Conservation (phyloP, 129 eudicot species). For the Helianthus tuberosus region DNA sequence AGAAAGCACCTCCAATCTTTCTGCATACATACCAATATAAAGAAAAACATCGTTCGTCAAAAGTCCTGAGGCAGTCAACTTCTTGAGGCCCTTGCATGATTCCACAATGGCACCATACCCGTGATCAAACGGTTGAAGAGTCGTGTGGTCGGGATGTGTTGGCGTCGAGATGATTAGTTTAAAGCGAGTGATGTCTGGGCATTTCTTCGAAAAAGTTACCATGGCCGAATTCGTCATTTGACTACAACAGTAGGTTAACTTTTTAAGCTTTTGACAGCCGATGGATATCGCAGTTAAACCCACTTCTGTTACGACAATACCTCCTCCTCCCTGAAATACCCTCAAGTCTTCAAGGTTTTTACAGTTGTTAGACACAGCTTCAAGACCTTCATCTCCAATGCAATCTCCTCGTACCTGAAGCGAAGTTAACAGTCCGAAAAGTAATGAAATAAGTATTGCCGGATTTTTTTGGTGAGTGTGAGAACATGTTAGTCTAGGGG, state of each 20-base stretch:
- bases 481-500: not conserved
- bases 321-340: conserved; percentile 53
- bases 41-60: conserved; percentile 71
- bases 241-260: conserved; percentile 68
- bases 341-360: conserved; percentile 72
- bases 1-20: conserved; percentile 72
- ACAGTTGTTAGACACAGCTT: conserved; percentile 62
- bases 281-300: conserved; percentile 74
- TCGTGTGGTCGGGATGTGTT: conserved; percentile 60
- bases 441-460: not conserved
- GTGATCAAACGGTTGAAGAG: conserved; percentile 72
- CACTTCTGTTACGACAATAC: conserved; percentile 57
- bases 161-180: conserved; percentile 58
- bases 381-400: conserved; percentile 76
- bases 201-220: conserved; percentile 62
- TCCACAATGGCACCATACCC: conserved; percentile 83
- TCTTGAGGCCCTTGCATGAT: conserved; percentile 65
- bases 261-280: conserved; percentile 70
- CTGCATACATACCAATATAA: conserved; percentile 83
- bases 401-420: conserved; percentile 70
- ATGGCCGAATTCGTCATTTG: conserved; percentile 84
- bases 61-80: conserved; percentile 73
- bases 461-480: not conserved
- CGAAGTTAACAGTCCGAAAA: not conserved
- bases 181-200: conserved; percentile 63